Evolutionary conservation across 768 basidiomycete genomes (phyloP), one percentile per base, ranked within the genome.

Genomic region (Suillus subluteus): DNA sequence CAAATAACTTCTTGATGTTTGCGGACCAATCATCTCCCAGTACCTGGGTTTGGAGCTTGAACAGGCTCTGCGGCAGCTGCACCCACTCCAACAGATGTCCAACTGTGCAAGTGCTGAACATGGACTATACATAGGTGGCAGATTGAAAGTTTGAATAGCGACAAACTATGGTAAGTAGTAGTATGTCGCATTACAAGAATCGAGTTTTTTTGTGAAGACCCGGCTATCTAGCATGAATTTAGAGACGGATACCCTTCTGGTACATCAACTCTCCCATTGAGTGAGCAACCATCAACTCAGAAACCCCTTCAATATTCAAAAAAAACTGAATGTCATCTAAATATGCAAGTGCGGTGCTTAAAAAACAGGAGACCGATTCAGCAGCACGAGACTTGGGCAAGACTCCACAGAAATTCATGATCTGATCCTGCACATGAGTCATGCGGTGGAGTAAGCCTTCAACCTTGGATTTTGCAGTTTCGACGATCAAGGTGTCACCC

Each of bases 241-340:
- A 52, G 50, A 52, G 12, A 52, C 2, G 6, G 23, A 52, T 6
- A 1, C 15, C 1, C 50, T 52, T 52, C 50, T 52, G 26, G 13
- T 52, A 52, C 50, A 52, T 52, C 50, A 52, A 26, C 26, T 52
- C 50, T 15, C 26, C 26, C 50, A 52, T 52, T 52, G 50, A 52
- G 13, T 52, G 23, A 2, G 50, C 50, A 15, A 26, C 4, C 3
- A 6, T 52, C 50, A 52, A 52, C 50, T 52, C 23, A 0, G 15
- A 2, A 6, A 52, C 0, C 13, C 50, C 23, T 52, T 52, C 50
- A 52, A 52, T 52, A 2, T 52, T 13, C 50, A 52, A 13, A 52
- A 26, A 52, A 26, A 5, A 52, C 3, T 52, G 50, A 26, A 52
- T 15, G 2, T 52, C 26, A 2, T 52, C 50, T 3, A 52, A 5